Percentiles rank a stretch among this genome's conserved stretches.
phyloP scores from a whole-genome alignment of 1,284 basidiomycete species.

The Pseudozyma pruni region DNA sequence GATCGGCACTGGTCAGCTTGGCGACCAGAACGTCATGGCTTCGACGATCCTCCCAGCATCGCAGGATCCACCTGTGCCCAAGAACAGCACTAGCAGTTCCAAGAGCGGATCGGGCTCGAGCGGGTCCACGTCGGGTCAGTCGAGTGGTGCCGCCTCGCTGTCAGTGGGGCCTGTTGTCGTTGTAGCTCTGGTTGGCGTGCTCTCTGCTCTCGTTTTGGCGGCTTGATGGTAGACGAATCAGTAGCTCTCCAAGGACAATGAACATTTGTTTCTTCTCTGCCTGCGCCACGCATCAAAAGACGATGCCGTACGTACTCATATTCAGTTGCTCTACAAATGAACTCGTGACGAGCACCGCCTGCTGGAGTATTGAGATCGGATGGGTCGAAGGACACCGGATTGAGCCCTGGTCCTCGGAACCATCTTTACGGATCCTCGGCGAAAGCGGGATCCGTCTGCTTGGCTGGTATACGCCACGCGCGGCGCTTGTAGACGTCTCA shows the following conservation, averaged over 20 bases:
- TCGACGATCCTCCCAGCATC: conserved; percentile 30
- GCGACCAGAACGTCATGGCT: conserved; percentile 31
- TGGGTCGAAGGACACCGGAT: too few species aligned
- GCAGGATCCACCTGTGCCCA: conserved; percentile 30
- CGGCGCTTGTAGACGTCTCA: too few species aligned
- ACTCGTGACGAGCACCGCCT: too few species aligned
- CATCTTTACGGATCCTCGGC: too few species aligned
- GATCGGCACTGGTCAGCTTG: conserved; percentile 51
- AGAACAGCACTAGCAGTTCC: conserved; percentile 5
- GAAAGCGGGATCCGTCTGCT: too few species aligned
- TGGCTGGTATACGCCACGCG: too few species aligned
- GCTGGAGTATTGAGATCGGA: too few species aligned
- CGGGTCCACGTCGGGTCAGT: conserved; percentile 5
- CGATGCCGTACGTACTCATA: conserved; percentile 4
- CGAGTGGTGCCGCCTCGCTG: conserved; percentile 2
- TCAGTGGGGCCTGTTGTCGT: background rate
- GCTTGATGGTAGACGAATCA: background rate
- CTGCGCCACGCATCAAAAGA: background rate
- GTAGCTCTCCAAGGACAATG: conserved; percentile 6
- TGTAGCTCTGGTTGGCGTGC: conserved; percentile 2
- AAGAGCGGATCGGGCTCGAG: conserved; percentile 5
- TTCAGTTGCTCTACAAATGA: too few species aligned
- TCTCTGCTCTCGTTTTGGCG: conserved; percentile 5
- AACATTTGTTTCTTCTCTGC: background rate
- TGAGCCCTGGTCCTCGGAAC: too few species aligned